Base-by-base conservation (phyloP, 192 early-diverging fungal genomes). In the Lobulomyces angularis region DNA sequence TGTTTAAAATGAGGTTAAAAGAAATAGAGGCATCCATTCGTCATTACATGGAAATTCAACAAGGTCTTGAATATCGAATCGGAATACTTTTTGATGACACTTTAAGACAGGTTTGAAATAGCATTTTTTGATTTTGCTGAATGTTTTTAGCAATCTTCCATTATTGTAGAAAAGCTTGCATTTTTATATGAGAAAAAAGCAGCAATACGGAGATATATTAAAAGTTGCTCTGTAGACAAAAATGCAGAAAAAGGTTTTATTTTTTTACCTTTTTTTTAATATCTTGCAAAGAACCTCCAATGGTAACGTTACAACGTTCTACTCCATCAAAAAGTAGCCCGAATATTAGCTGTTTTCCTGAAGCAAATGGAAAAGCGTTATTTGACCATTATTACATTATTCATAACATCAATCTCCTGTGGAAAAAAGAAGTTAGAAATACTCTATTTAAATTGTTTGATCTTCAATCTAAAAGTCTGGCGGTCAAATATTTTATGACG, bases 361-460 rank as follows among this genome's bases (percentile, higher is more conserved):
- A n/a, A n/a, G n/a, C n/a, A n/a, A n/a, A n/a, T n/a, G n/a, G n/a
- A n/a, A n/a, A n/a, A n/a, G n/a, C n/a, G n/a, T 41, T 52, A 23
- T 90, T 87, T 47, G 63, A 77, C 23, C 75, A 81, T 50, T 64
- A 78, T 17, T 88, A 77, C 44, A 61, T 91, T 56, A 73, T 86
- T 0, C 88, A 94, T 59, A 90, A 87, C 37, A 66, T 86, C 1
- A 69, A 81, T 33, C 56, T 86, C 27, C 64, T 90, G 12, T 94
- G 86, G 86, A 94, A 87, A 37, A 73, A 71, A 30, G 67, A 74
- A 22, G 74, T 94, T 7, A 75, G 90, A 20, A 88, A 94, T 50
- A 62, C 79, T 24, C 45, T 88, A 3, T 84, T 88, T 62, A 62
- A 77, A 37, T 76, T 83, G 35, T 31, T 86, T 35, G 77, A 86